Conservation (phyloP, 257 asterid species). For the Rubia yunnanensis region DNA sequence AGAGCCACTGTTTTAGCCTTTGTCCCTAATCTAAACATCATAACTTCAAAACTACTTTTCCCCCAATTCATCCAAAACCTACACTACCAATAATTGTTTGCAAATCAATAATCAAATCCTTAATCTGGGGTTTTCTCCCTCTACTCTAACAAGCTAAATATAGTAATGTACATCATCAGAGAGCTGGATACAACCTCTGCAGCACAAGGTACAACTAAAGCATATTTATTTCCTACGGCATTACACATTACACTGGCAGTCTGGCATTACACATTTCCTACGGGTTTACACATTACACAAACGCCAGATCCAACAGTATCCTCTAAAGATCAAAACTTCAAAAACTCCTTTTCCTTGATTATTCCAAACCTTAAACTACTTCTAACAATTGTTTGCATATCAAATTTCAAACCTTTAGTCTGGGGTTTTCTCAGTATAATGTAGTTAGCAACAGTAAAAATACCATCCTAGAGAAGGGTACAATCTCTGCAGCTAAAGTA, state of each 20-base stretch:
- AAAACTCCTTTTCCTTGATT: not conserved
- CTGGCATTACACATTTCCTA: no score
- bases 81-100: not conserved
- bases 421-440: not conserved
- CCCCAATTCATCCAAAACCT: no score
- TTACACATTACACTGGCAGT: not conserved
- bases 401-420: slow-evolving; percentile 1
- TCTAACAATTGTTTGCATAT: no score
- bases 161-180: no score
- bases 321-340: not conserved
- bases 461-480: not conserved
- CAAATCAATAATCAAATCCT: not conserved
- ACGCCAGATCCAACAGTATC: not conserved
- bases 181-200: not conserved
- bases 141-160: not conserved
- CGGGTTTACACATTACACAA: not conserved
- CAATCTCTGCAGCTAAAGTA: not conserved
- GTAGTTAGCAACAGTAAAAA: not conserved
- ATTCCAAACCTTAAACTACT: not conserved
- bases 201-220: no score
- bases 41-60: not conserved
- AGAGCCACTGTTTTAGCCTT: not conserved
- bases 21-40: not conserved
- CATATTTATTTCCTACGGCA: not conserved
- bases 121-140: not conserved